Evolutionary conservation across 176 grass and related monocot species (phyloP).

Genomic region (Carex pumila): DNA sequence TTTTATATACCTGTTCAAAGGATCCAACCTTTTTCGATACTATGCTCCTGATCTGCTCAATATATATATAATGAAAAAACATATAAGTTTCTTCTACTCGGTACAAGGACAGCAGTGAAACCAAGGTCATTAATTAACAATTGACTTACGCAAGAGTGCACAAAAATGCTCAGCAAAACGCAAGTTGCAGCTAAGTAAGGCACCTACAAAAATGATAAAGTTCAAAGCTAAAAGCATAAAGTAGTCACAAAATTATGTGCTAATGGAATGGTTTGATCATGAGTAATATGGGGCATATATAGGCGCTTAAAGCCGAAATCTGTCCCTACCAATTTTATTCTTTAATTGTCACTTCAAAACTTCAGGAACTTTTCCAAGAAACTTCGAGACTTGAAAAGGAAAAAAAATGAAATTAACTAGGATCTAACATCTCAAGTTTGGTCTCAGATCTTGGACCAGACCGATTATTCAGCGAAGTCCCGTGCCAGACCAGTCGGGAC

Average conservation of each 20-base stretch:
- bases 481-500: background rate
- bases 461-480: background rate
- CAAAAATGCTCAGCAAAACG: conserved; percentile 58
- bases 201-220: conserved; percentile 40
- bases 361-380: background rate
- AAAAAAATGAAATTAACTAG: background rate
- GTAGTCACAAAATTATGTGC: background rate
- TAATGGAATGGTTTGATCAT: background rate
- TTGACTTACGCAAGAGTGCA: conserved; percentile 70
- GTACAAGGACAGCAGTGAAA: background rate
- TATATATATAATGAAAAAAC: background rate
- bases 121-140: background rate
- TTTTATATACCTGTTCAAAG: conserved; percentile 58
- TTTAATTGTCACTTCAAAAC: background rate
- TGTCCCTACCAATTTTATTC: background rate
- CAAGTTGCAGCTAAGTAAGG: conserved; percentile 64
- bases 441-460: background rate
- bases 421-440: background rate
- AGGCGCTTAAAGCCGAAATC: background rate
- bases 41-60: conserved; percentile 54
- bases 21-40: conserved; percentile 76
- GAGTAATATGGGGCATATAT: background rate
- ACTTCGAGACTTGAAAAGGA: background rate
- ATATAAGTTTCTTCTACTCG: background rate
- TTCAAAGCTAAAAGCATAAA: conserved; percentile 11